phyloP scores from a whole-genome alignment of 768 basidiomycete species.

The Mycena galopus region DNA sequence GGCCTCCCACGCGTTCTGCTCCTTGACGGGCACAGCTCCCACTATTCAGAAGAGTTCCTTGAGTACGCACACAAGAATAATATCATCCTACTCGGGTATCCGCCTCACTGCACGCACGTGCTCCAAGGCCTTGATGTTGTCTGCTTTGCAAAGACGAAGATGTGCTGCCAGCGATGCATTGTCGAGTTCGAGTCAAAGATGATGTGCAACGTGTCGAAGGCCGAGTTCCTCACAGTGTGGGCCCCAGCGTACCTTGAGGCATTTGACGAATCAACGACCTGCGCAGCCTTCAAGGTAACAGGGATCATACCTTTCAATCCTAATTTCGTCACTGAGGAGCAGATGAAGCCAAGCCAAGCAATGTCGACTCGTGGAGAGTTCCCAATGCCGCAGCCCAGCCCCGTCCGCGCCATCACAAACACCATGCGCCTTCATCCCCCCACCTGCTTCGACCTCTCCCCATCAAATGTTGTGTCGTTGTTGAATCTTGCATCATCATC shows the following conservation, averaged over 20 bases:
- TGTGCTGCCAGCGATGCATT: constrained; percentile 22
- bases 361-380: constrained; percentile 44
- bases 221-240: constrained; percentile 46
- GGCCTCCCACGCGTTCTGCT: too few species aligned
- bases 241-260: constrained; percentile 41
- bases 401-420: constrained; percentile 27
- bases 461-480: background rate
- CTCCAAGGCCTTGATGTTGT: constrained; percentile 17
- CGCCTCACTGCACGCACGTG: constrained; percentile 41
- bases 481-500: background rate
- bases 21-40: too few species aligned
- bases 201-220: constrained; percentile 44
- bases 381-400: constrained; percentile 43
- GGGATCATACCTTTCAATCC: constrained; percentile 42
- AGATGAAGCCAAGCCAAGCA: constrained; percentile 45
- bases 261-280: constrained; percentile 45
- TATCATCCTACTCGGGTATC: constrained; percentile 46
- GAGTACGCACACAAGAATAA: constrained; percentile 39
- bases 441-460: too few species aligned
- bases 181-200: too few species aligned
- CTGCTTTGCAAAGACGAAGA: constrained; percentile 37
- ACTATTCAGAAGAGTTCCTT: constrained; percentile 38
- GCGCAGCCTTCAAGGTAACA: constrained; percentile 47
- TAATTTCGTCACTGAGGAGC: constrained; percentile 33
- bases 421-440: constrained; percentile 3